Base-by-base conservation (phyloP, 768 basidiomycete species). In the Suillus subluteus region DNA sequence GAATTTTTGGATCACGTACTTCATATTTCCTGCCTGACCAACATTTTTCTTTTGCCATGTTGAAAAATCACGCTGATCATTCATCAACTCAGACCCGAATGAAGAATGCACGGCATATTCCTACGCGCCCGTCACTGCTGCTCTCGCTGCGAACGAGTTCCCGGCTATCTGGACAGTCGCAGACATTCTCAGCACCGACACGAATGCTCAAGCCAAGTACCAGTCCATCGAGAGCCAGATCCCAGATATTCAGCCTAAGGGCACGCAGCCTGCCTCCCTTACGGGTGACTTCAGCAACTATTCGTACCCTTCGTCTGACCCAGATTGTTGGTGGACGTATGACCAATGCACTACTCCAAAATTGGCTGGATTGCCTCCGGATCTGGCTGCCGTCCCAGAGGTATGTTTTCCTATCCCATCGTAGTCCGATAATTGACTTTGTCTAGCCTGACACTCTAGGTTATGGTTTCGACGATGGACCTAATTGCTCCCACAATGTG, bases 391-490 rank as follows among this genome's bases (percentile, higher is more conserved):
- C n/a, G 79, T 83, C 26, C 86, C 87, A 1, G 85, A 87, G 76
- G 85, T 84, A 48, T 62, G 67, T 35, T 12, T 18, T 23, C 35
- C 7, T 32, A 32, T n/a, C 12, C 44, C 6, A n/a, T 35, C 61
- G 21, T 61, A 32, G 13, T 44, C 6, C 4, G 2, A 30, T 43
- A 0, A 21, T 32, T 8, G 1, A 3, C 18, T 35, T 12, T 40
- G 11, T 43, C 26, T 26, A 86, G 86, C 87, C 88, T 40, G 71
- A 74, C 12, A 86, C 87, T 2, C 75, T 88, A 21, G 88, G 87
- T 1, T 88, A 85, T 56, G 86, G 82, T 4, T 89, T 89, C 66
- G 88, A 89, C 66, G 88, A 89, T 66, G 88, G 88, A 1, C 88
- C 88, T 2, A 87, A 87, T 69, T 89, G 88, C 70, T 83, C 85